Evolutionary conservation across 441 rosid genomes (phyloP).

Genomic region (Populus trichocarpa): DNA sequence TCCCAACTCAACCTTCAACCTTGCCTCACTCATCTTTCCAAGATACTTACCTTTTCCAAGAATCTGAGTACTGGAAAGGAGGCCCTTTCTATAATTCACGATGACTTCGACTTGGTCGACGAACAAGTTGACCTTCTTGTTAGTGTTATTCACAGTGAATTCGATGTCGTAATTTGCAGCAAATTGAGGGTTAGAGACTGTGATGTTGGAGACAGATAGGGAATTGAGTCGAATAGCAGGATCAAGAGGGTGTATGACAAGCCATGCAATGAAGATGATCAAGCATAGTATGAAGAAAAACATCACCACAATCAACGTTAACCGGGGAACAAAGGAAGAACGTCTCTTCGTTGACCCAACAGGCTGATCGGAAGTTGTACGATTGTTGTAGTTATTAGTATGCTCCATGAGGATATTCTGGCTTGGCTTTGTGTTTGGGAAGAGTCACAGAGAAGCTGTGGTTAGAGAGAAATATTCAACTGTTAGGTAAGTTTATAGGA

Average conservation of each 20-base stretch:
- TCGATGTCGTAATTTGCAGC: slow-evolving; percentile 6
- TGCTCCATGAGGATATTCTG: background rate
- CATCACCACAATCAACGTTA: background rate
- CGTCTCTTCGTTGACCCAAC: background rate
- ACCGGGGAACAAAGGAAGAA: background rate
- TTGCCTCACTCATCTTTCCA: background rate
- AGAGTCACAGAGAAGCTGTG: background rate
- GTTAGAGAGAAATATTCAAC: too few relatives aligned
- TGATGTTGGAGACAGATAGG: slow-evolving; percentile 11
- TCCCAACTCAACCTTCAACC: background rate
- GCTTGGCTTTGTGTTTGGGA: background rate
- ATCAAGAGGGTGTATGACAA: slow-evolving; percentile 3
- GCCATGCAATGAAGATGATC: slow-evolving; percentile 11
- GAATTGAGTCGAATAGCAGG: slow-evolving; percentile 11
- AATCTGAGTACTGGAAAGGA: background rate
- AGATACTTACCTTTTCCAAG: background rate
- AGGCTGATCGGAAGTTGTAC: background rate
- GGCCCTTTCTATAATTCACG: background rate
- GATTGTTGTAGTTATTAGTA: background rate
- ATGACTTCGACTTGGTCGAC: background rate
- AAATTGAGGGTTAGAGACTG: background rate
- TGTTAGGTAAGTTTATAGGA: too few relatives aligned
- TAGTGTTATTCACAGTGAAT: background rate
- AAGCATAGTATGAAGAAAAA: background rate
- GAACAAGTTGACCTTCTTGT: slow-evolving; percentile 12